phyloP scores from a whole-genome alignment of 345 rosid genomes.

The Citrus inodora region DNA sequence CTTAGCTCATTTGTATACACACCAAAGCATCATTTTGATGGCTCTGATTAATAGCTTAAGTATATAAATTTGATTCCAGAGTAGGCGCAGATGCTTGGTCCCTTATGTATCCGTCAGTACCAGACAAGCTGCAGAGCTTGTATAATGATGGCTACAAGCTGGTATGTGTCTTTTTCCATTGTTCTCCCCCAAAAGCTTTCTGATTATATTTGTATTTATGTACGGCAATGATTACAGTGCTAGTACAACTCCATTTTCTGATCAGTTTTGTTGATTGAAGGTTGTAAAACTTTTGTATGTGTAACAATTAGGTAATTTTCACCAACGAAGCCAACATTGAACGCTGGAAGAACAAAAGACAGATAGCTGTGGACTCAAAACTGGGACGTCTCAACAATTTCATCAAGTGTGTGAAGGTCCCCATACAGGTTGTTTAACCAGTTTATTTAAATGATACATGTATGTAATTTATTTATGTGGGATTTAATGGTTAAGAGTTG shows the following conservation, averaged over 20 bases:
- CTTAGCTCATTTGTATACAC: not conserved
- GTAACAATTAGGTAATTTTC: slow-evolving; percentile 67
- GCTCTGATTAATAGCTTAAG: not conserved
- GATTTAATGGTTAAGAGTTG: not conserved
- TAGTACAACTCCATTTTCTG: not conserved
- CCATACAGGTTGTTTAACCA: slow-evolving; percentile 63
- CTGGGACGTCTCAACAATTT: slow-evolving; percentile 81
- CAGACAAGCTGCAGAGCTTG: slow-evolving; percentile 69
- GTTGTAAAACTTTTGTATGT: slow-evolving; percentile 3
- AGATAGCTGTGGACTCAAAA: slow-evolving; percentile 88
- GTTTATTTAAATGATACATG: not conserved
- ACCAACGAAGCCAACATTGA: slow-evolving; percentile 96
- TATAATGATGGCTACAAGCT: slow-evolving; percentile 84
- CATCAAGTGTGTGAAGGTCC: slow-evolving; percentile 66
- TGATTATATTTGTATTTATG: not conserved
- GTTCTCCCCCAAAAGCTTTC: not conserved
- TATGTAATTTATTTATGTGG: not conserved
- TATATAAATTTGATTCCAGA: slow-evolving; percentile 38
- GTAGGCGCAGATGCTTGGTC: slow-evolving; percentile 92
- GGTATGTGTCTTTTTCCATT: slow-evolving; percentile 38
- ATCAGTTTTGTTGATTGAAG: not conserved
- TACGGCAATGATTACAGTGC: not conserved
- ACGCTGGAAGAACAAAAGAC: slow-evolving; percentile 95
- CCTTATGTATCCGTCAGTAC: slow-evolving; percentile 86
- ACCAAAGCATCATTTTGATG: not conserved